Conservation (phyloP, 2,329 filamentous ascomycete species). For the Ceratocystiopsis sp. region DNA sequence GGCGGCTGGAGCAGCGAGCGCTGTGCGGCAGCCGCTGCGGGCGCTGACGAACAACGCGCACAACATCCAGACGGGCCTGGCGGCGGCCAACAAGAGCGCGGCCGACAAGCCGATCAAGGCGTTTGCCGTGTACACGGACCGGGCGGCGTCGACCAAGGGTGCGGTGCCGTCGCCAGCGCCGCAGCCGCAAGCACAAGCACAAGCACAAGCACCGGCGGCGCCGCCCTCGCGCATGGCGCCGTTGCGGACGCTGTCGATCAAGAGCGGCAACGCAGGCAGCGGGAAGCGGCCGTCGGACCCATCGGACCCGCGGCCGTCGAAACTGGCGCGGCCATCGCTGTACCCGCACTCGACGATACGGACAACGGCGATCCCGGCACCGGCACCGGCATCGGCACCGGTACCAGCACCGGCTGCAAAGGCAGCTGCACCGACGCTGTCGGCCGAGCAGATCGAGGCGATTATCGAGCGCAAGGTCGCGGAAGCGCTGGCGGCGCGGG, state of each 20-base stretch:
- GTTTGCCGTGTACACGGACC: conserved; percentile 78
- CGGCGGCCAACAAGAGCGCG: conserved; percentile 22
- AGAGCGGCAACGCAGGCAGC: conserved; percentile 4
- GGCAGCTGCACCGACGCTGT: conserved; percentile 27
- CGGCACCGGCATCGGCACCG: conserved; percentile 1
- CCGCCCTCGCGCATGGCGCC: conserved; percentile 7
- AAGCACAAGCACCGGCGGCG: conserved; percentile 5
- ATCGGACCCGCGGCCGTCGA: conserved; percentile 23
- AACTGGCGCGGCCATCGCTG: conserved; percentile 21
- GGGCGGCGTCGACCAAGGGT: conserved; percentile 23
- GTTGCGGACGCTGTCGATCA: background rate
- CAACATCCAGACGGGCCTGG: conserved; percentile 49
- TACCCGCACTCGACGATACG: conserved; percentile 1
- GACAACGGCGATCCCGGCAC: background rate
- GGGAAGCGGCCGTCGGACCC: conserved; percentile 24
- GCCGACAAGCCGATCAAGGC: conserved; percentile 57
- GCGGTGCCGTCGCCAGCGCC: conserved; percentile 8
- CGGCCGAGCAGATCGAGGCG: conserved; percentile 66
- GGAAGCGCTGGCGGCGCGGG: conserved; percentile 69
- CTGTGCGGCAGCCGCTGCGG: conserved; percentile 58
- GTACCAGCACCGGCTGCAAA: conserved; percentile 3
- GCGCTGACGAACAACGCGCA: conserved; percentile 53
- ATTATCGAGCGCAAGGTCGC: conserved; percentile 85
- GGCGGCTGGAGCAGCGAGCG: conserved; percentile 33
- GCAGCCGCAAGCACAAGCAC: background rate